Percentiles rank a stretch among this genome's conserved stretches.
Conservation (phyloP, 2,329 filamentous ascomycete genomes). For the Pseudocercospora macadamiae region DNA sequence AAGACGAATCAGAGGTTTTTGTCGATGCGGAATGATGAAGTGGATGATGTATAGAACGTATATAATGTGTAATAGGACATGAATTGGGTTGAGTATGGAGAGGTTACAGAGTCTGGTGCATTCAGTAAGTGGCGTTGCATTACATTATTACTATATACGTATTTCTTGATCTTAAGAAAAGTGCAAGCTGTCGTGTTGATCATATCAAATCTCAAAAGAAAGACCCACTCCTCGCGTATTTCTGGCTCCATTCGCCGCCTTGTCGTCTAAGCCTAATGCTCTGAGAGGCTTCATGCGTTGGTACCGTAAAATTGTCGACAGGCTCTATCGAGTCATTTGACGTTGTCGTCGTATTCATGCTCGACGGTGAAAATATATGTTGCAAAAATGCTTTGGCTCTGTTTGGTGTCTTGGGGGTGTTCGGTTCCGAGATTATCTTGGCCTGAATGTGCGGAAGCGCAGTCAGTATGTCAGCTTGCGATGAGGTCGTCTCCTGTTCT, state of each 20-base stretch:
- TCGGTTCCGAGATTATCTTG: background rate
- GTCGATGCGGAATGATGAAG: background rate
- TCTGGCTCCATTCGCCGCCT: background rate
- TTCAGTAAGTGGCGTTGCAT: background rate
- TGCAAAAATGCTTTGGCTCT: background rate
- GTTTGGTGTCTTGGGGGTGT: background rate
- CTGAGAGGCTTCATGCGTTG: background rate
- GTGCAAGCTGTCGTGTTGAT: background rate
- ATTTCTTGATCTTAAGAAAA: background rate
- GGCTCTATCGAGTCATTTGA: background rate
- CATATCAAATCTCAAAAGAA: background rate
- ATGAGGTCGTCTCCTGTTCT: background rate
- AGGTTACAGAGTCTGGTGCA: too few relatives aligned
- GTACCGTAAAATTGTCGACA: background rate
- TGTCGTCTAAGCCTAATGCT: background rate
- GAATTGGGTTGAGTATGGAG: too few relatives aligned
- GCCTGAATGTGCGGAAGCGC: background rate
- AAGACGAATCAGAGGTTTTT: background rate
- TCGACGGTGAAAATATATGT: background rate
- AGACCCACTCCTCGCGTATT: background rate
- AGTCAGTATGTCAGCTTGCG: background rate
- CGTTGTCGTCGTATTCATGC: background rate
- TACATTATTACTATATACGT: background rate
- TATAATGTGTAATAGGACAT: too few relatives aligned
- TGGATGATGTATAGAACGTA: too few relatives aligned